Percentiles rank a stretch among this genome's conserved stretches.
Evolutionary conservation across 192 early-diverging fungal genomes (phyloP).

Genomic region (Coemansia sp.): DNA sequence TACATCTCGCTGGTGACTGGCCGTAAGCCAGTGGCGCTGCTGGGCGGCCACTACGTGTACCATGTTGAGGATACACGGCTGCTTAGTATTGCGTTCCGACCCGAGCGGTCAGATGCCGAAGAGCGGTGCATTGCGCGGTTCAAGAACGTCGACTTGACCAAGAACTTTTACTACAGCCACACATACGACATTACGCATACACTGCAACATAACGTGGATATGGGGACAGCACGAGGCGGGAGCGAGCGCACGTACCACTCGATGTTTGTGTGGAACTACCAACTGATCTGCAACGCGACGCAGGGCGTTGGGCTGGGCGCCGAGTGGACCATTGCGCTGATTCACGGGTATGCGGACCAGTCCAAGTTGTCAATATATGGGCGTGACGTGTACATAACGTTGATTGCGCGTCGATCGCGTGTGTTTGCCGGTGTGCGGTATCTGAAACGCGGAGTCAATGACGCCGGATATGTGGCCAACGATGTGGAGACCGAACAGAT

Average conservation of each 20-base stretch:
- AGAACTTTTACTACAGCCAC: constrained; percentile 97
- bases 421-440: constrained; percentile 96
- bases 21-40: constrained; percentile 78
- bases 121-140: constrained; percentile 79
- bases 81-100: constrained; percentile 67
- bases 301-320: constrained; percentile 23
- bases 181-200: constrained; percentile 94
- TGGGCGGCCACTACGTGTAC: constrained; percentile 95
- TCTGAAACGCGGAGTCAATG: constrained; percentile 92
- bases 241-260: constrained; percentile 57
- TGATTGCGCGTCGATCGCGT: constrained; percentile 93
- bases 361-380: constrained; percentile 89
- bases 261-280: constrained; percentile 97
- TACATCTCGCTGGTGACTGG: constrained; percentile 88
- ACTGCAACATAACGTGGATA: constrained; percentile 74
- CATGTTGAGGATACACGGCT: constrained; percentile 90
- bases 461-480: constrained; percentile 95
- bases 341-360: constrained; percentile 98
- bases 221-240: neutral
- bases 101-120: constrained; percentile 76
- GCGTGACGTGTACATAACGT: constrained; percentile 84
- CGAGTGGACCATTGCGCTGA: constrained; percentile 57
- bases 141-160: constrained; percentile 85
- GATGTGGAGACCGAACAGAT: constrained; percentile 99
- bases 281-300: constrained; percentile 58